Evolutionary conservation across 441 rosid species (phyloP).

Genomic region (Viola pubescens): DNA sequence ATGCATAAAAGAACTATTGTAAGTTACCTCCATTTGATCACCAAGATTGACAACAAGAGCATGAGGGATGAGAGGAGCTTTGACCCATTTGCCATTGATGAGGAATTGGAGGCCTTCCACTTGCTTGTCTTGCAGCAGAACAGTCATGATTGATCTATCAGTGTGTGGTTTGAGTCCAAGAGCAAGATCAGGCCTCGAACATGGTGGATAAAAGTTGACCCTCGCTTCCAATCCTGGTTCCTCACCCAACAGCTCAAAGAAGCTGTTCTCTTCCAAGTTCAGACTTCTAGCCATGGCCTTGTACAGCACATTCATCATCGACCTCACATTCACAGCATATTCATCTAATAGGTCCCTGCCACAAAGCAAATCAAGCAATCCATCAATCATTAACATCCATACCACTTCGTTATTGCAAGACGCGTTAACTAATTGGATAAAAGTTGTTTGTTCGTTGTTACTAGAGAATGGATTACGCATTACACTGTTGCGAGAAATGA

Average conservation of each 20-base stretch:
- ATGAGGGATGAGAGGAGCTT: not conserved
- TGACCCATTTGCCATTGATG: not conserved
- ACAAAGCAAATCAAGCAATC: not conserved
- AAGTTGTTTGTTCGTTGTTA: no score
- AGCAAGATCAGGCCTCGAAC: slow-evolving; percentile 28
- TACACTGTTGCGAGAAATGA: no score
- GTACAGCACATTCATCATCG: slow-evolving; percentile 15
- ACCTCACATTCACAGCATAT: slow-evolving; percentile 17
- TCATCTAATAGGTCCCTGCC: slow-evolving; percentile 21
- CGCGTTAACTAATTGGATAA: not conserved
- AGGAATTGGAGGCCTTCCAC: slow-evolving; percentile 30
- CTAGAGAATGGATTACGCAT: no score
- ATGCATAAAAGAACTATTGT: no score
- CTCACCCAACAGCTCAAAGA: slow-evolving; percentile 19
- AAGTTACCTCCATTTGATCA: not conserved
- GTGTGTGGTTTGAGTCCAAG: slow-evolving; percentile 30
- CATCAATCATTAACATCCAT: no score
- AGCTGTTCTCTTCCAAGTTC: slow-evolving; percentile 24
- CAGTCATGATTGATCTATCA: slow-evolving; percentile 25
- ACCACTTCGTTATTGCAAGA: no score
- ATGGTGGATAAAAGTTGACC: slow-evolving; percentile 24
- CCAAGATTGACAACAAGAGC: slow-evolving; percentile 1
- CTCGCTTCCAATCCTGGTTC: slow-evolving; percentile 18
- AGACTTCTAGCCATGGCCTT: slow-evolving; percentile 27
- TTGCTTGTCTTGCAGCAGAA: slow-evolving; percentile 27